A percentile compares a stretch with the other conserved stretches of the same genome.
Evolutionary conservation across 768 basidiomycete genomes (phyloP).

Genomic region (Cyclocybe cylindracea): DNA sequence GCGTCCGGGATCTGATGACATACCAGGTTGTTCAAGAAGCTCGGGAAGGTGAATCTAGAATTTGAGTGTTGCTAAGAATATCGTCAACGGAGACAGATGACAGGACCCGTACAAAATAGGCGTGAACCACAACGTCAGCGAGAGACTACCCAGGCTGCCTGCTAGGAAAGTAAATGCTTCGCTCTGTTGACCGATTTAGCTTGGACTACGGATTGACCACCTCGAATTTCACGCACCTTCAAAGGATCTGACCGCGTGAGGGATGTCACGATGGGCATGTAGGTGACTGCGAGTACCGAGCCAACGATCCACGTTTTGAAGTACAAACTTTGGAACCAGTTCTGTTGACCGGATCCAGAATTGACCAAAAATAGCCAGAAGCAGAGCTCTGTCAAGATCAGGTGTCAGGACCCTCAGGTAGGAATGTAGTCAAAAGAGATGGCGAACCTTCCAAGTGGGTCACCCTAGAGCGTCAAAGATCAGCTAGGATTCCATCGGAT

Average conservation of each 20-base stretch:
- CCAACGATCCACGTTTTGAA: constrained; percentile 77
- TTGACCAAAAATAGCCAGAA: constrained; percentile 88
- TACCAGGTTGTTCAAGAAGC: constrained; percentile 63
- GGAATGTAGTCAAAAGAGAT: background rate
- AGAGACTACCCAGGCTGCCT: constrained; percentile 68
- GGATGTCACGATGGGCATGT: constrained; percentile 72
- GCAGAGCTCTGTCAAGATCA: constrained; percentile 60
- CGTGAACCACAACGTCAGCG: constrained; percentile 73
- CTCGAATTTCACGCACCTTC: constrained; percentile 42
- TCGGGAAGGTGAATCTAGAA: constrained; percentile 62
- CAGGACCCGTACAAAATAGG: constrained; percentile 56
- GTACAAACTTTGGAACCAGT: constrained; percentile 78
- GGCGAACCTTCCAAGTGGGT: constrained; percentile 75
- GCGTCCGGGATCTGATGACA: constrained; percentile 19
- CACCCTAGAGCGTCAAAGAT: constrained; percentile 43
- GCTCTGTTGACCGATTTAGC: constrained; percentile 41
- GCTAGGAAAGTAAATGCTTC: constrained; percentile 72
- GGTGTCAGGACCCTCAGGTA: background rate
- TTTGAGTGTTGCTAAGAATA: constrained; percentile 11
- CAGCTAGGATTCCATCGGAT: background rate
- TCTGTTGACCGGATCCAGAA: constrained; percentile 56
- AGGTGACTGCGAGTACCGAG: constrained; percentile 56
- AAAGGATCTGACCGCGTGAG: constrained; percentile 59
- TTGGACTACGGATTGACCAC: background rate
- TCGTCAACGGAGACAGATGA: background rate